Evolutionary conservation across 2,329 filamentous ascomycete genomes (phyloP), one percentile per base, ranked within the genome.

Genomic region (Fusarium pseudograminearum): DNA sequence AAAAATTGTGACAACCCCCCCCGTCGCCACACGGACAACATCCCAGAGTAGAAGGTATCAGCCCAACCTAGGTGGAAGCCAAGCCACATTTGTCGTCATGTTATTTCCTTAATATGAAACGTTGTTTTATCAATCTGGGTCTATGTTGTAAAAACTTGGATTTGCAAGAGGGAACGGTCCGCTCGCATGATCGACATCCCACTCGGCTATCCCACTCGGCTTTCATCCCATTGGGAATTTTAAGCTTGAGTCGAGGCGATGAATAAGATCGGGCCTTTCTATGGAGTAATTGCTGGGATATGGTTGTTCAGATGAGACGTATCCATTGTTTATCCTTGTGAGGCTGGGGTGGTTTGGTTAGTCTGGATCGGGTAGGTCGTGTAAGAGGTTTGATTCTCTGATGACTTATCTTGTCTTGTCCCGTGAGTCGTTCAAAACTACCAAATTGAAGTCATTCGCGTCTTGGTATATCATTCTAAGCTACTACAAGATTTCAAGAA

Each of bases 401-500:
- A 22, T 14, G 7, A 22, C n/a, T 40, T 40, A 40, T 40, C 36
- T 40, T 40, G n/a, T 20, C 11, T 20, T 40, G 5, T 22, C 36
- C 36, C 7, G 11, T 14, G 4, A 14, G 14, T 3, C 11, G 9
- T 38, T 20, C 2, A 38, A 9, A 18, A 38, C 16, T n/a, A 12
- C 34, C 5, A 12, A 2, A 38, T 11, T 38, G 18, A 20, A 38
- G 5, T 38, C 3, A 14, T 20, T 14, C 2, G 7, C 5, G 4
- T 14, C n/a, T 14, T 12, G 0, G 7, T 20, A 7, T 5, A n/a
- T n/a, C 18, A 4, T 3, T n/a, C 10, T 6, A 9, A 36, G 18
- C 8, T n/a, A 36, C 16, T 38, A 6, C 18, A 12, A 38, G 3
- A n/a, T 12, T 20, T 5, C 0, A 38, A 38, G 11, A 38, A 12